Evolutionary conservation across 1,284 basidiomycete genomes (phyloP), one percentile per base, ranked within the genome.

Genomic region (Hemileia vastatrix): DNA sequence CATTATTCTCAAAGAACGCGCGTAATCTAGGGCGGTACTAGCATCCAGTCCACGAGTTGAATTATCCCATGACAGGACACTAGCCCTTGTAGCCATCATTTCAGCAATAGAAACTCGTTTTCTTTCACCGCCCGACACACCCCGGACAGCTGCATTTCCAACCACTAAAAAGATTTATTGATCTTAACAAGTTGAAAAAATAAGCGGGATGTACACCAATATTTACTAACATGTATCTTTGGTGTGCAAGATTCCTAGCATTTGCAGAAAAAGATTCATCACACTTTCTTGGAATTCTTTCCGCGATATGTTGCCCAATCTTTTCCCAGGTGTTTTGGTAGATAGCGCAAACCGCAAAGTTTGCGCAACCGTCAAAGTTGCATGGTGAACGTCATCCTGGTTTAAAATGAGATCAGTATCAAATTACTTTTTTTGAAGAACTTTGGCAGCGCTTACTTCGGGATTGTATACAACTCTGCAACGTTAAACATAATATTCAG

Each of bases 11-110:
- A 83, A 77, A 6, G 78, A 78, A 71, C 81, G 81, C 70, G 81
- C 81, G 68, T 81, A 83, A 71, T 83, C 81, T 66, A 82, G 70
- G 13, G 82, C 82, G 6, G 82, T 83, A 21, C 80, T 79, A 6
- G 82, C 81, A 70, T 84, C 83, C 47, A 95, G 81, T 64, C 91
- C 89, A 51, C 88, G 81, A 1, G 87, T 88, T 0, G 86, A 86
- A 68, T 72, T 74, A 58, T 76, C 74, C 64, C 72, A 73, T 54
- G 66, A 48, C 58, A 63, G 40, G 6, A 60, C 71, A 72, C 19
- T 59, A 21, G 77, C 78, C 50, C 77, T 74, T 18, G 78, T 76
- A 56, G 77, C 78, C 70, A 81, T 78, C 73, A 80, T 80, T 72
- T 84, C 83, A 36, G 81, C 79, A 58, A 84, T 81, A 6, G 80